Evolutionary conservation across 2,329 filamentous ascomycete genomes (phyloP).

Genomic region (Neodidymelliopsis sp.): DNA sequence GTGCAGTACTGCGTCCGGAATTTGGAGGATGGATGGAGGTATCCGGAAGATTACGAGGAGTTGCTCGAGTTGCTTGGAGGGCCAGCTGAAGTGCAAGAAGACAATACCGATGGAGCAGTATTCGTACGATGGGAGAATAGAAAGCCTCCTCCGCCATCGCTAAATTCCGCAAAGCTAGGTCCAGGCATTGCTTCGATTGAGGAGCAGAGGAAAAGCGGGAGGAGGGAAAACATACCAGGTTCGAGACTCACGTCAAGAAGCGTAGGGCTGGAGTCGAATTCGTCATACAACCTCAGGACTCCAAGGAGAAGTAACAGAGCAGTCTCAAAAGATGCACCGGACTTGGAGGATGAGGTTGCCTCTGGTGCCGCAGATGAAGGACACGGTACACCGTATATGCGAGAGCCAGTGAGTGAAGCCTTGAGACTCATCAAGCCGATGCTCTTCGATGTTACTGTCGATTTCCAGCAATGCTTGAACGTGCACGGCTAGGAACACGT

Average conservation of each 20-base stretch:
- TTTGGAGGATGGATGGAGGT: constrained; percentile 26
- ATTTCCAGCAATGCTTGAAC: not conserved
- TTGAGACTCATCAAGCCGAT: no score
- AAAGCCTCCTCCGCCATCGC: constrained; percentile 5
- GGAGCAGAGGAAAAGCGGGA: not conserved
- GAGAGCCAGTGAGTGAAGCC: constrained; percentile 5
- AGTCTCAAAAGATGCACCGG: not conserved
- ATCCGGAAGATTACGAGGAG: constrained; percentile 28
- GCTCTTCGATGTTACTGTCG: not conserved
- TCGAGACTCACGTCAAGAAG: not conserved
- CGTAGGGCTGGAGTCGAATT: not conserved
- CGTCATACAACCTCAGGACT: not conserved
- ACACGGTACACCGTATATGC: not conserved
- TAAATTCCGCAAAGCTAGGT: not conserved
- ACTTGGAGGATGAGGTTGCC: not conserved
- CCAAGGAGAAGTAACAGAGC: not conserved
- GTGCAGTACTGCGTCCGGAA: constrained; percentile 27
- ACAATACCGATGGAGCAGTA: constrained; percentile 19
- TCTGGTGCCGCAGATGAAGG: not conserved
- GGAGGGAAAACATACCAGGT: not conserved
- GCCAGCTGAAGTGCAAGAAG: constrained; percentile 3
- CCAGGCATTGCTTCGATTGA: not conserved
- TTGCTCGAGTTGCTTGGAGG: constrained; percentile 22
- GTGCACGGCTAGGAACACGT: not conserved
- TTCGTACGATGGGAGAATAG: constrained; percentile 18